Conservation (phyloP, 2,329 filamentous ascomycete genomes). For the Penicillium polonicum region DNA sequence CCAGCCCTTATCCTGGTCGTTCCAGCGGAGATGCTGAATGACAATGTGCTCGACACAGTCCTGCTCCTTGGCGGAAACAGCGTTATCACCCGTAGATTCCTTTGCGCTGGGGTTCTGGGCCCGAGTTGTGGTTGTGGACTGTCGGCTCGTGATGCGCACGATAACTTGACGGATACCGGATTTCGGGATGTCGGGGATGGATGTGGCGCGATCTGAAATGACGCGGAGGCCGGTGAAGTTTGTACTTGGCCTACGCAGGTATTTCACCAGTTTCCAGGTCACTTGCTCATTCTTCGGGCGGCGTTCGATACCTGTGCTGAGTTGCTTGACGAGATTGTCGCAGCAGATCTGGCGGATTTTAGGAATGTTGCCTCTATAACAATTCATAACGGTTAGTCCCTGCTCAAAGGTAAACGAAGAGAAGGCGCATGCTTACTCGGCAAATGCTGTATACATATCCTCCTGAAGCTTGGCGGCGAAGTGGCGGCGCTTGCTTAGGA, state of each 20-base stretch:
- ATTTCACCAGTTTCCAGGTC: slow-evolving; percentile 40
- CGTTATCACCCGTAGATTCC: slow-evolving; percentile 1
- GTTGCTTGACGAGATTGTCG: slow-evolving; percentile 37
- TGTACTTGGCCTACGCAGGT: slow-evolving; percentile 37
- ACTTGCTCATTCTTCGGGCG: slow-evolving; percentile 34
- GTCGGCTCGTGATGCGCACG: slow-evolving; percentile 40
- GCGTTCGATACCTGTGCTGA: slow-evolving; percentile 35
- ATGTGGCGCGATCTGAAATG: slow-evolving; percentile 43
- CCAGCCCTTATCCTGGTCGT: slow-evolving; percentile 47
- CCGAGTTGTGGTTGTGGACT: slow-evolving; percentile 33
- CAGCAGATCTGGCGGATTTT: slow-evolving; percentile 40
- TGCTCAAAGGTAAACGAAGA: background rate
- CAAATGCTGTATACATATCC: slow-evolving; percentile 50
- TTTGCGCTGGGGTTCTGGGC: background rate
- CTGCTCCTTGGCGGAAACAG: slow-evolving; percentile 37
- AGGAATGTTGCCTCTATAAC: slow-evolving; percentile 35
- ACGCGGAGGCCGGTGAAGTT: slow-evolving; percentile 40
- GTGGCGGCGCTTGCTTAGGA: slow-evolving; percentile 35
- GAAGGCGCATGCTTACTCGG: slow-evolving; percentile 35
- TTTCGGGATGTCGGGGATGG: slow-evolving; percentile 40
- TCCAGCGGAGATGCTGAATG: slow-evolving; percentile 47
- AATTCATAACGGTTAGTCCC: background rate
- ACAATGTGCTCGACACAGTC: slow-evolving; percentile 53
- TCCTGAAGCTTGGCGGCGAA: slow-evolving; percentile 45
- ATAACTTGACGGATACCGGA: slow-evolving; percentile 43